Base-by-base conservation (phyloP, 441 rosid species). In the Brassica hybrid region DNA sequence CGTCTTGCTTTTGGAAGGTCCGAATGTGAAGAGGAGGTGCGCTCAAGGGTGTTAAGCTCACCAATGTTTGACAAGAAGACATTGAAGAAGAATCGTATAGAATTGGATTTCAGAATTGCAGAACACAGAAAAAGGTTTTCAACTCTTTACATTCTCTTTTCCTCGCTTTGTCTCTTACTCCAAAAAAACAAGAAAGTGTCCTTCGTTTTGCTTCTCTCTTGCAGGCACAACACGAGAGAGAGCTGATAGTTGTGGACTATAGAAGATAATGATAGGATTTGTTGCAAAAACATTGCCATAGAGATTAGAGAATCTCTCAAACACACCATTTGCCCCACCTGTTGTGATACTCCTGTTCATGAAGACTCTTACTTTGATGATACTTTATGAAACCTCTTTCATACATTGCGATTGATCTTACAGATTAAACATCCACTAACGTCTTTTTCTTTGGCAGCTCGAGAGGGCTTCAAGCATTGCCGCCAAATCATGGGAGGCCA, bases 281-380 rank as follows among this genome's bases (percentile, higher is more conserved):
- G 98, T 4, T 91, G 96, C 67, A 97, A 95, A 76, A 93, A 95
- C 83, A 90, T 90, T 68, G 91, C 95, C n/a, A n/a, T n/a, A n/a
- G n/a, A n/a, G 18, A 91, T 93, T 43, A 84, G 97, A 76, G 97
- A 93, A 82, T 97, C 98, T 32, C 86, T 93, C 14, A 93, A 87
- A 78, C 90, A 89, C 34, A 91, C 86, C n/a, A 88, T 95, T 32
- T 95, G 97, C 79, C 97, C 97, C 0, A 87, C 91, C 64, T 95
- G 97, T 63, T 95, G 97, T 1, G 94, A 88, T 13, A 85, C 90
- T 88, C 96, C 96, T 54, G 32, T 63, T 10, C 78, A 77, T 0
- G 88, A 92, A 72, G 97, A 92, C 83, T 80, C 90, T 34, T 92
- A 89, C 80, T 85, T 89, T 18, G 97, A 92, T 72, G 99, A 92